These are phyloP conservation scores for Pleurostoma richardsiae DNA, from an alignment of 2,329 filamentous ascomycete species.

Conservation along the genomic window DNA sequence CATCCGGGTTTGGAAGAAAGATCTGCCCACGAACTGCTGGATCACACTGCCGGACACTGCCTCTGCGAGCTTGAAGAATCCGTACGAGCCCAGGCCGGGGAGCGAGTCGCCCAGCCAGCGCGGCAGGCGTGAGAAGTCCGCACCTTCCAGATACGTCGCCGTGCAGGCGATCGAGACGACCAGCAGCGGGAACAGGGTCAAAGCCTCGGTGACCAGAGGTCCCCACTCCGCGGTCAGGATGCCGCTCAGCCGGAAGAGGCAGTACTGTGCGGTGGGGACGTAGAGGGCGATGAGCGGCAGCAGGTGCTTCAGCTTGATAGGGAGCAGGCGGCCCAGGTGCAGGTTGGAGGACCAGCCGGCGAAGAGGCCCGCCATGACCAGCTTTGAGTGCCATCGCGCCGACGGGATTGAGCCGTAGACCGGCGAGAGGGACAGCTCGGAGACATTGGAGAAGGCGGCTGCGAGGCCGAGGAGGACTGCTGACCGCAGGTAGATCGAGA, in stretches of 20 bases:
- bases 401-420: conserved; percentile 84
- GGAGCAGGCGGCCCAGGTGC: conserved; percentile 42
- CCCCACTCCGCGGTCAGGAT: conserved; percentile 65
- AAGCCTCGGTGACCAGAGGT: conserved; percentile 66
- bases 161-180: conserved; percentile 59
- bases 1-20: conserved; percentile 62
- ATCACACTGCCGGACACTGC: conserved; percentile 31
- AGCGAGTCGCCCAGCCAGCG: conserved; percentile 56
- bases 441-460: conserved; percentile 64
- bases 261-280: conserved; percentile 68
- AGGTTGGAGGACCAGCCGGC: conserved; percentile 68
- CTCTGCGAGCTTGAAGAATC: conserved; percentile 54
- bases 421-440: conserved; percentile 73
- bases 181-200: conserved; percentile 68
- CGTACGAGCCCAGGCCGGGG: conserved; percentile 62
- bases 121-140: conserved; percentile 50
- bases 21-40: conserved; percentile 51
- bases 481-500: conserved; percentile 33
- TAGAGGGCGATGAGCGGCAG: conserved; percentile 72
- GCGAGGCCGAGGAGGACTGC: conserved; percentile 47
- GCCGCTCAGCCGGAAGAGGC: conserved; percentile 63
- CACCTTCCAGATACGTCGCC: conserved; percentile 58
- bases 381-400: conserved; percentile 63
- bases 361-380: conserved; percentile 62
- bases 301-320: conserved; percentile 43